Base-by-base conservation (phyloP, 805 yeast genomes). In the Isabelozyma heimii region DNA sequence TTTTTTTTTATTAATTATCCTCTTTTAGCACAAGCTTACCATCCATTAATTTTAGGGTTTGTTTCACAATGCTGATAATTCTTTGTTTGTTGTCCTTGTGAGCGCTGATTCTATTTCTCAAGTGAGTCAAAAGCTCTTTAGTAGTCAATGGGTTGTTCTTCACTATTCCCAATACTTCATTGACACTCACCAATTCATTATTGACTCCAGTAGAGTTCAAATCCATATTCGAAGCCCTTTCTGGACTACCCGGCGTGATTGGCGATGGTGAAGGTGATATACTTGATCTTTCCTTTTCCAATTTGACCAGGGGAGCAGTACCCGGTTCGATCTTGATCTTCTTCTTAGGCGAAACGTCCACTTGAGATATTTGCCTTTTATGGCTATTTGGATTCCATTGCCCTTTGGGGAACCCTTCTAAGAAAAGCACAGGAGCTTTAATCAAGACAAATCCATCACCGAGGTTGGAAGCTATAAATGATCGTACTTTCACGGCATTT, bases 351-450 rank as follows among this genome's bases (percentile, higher is more conserved):
- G 70, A 55, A 8, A 54, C 59, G 1, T 58, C 55, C 3, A 52
- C 58, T 15, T 60, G 55, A 6, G n/a, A 9, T 8, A 60, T 37
- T 10, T 65, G 60, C 44, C 76, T 60, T 50, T 69, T 70, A 27
- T 67, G 79, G 52, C 73, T 74, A 9, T 73, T 73, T 17, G 97
- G 92, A 66, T 85, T 85, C 97, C 97, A 91, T 47, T 83, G 88
- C 26, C 96, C 96, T 15, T 64, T 70, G 2, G 94, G 94, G 69
- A 91, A 90, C 37, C 79, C 79, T 14, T 69, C 63, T 50, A 91
- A 73, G 13, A 87, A 73, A 37, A 75, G 73, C 12, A 80, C 75
- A 6, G 87, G 82, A 0, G 91, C 87, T 57, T 79, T 86, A 41
- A 91, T 67, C 12, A 82, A 79, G 42, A 87, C 80, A 51, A 67